These are phyloP conservation scores for Bimuria novae-zelandiae DNA, from an alignment of 2,329 filamentous ascomycete species.

Conservation along the genomic window DNA sequence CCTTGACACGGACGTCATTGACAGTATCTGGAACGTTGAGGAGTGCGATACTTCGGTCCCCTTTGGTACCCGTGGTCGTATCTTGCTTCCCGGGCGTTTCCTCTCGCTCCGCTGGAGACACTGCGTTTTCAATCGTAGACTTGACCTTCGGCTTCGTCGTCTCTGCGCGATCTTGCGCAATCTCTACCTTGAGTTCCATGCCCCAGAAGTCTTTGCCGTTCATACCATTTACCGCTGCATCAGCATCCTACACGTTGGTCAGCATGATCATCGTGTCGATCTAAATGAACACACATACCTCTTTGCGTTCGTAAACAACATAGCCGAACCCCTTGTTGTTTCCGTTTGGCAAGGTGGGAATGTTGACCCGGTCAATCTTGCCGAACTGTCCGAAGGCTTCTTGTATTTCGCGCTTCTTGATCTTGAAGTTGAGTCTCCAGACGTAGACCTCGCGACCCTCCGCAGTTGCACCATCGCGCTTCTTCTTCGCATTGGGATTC, in stretches of 20 bases:
- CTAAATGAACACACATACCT: too few relatives aligned
- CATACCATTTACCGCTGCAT: conserved; percentile 66
- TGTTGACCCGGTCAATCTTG: conserved; percentile 70
- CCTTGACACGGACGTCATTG: conserved; percentile 80
- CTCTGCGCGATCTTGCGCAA: conserved; percentile 50
- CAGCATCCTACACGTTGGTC: too few relatives aligned
- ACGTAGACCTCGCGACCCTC: conserved; percentile 88
- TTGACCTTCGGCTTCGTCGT: conserved; percentile 52
- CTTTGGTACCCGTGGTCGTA: conserved; percentile 28
- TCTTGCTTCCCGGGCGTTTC: conserved; percentile 21
- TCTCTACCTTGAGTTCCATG: conserved; percentile 67
- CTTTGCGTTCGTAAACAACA: conserved; percentile 71
- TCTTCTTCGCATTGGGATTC: conserved; percentile 76
- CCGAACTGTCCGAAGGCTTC: conserved; percentile 77
- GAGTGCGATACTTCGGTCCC: conserved; percentile 74
- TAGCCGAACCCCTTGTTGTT: conserved; percentile 79
- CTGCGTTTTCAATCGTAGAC: conserved; percentile 54
- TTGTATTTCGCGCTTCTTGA: conserved; percentile 72
- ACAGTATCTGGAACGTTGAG: conserved; percentile 90
- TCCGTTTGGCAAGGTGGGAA: conserved; percentile 68
- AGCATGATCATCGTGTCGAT: too few relatives aligned
- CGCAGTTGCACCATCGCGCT: conserved; percentile 77
- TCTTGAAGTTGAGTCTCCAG: conserved; percentile 82
- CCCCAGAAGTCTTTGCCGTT: conserved; percentile 72
- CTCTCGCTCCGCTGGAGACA: conserved; percentile 43